Base-by-base conservation (phyloP, 441 rosid genomes). In the Jatropha podagrica region DNA sequence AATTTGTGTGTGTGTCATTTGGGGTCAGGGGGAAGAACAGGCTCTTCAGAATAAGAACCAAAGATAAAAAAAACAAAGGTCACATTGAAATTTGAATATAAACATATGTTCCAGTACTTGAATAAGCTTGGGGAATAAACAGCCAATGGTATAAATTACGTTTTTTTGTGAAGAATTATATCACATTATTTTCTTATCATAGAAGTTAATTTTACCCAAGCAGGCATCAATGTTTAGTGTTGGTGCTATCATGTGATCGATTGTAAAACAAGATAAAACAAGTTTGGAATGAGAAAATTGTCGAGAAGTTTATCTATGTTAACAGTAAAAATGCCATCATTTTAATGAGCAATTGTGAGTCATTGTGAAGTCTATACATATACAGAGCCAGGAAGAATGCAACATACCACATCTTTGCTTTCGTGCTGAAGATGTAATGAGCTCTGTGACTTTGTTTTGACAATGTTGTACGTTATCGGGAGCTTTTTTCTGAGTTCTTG, bases 351-450 rank as follows among this genome's bases (percentile, higher is more conserved):
- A 59, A 13, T 5, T 2, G 14, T 26, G 9, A 26, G 7, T 2
- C 37, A 23, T 20, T n/a, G 58, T 41, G 14, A 68, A 9, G n/a
- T 23, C 13, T 27, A 56, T 23, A 14, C 41, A 26, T 26, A 4
- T 10, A 23, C 37, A 49, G n/a, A 12, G 49, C 7, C 7, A 18
- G 15, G 6, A n/a, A 7, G 23, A 74, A 49, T 37, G 71, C 41
- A 80, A 64, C 69, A 72, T 78, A 90, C 90, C 84, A 66, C 71
- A 70, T 80, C 69, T 88, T 77, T 84, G 91, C 83, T 89, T 90
- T 78, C 94, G 87, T 18, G 80, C 83, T 1, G 96, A 91, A 67
- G 96, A 91, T 37, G 94, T 83, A 70, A 91, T 90, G 67, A 91
- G 72, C 78, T 87, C 92, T 1, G 84, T 48, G n/a, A 74, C 88